Evolutionary conservation across 73 alveolate species (phyloP), one percentile per base, ranked within the genome.

Genomic region (Uronychia binucleata): DNA sequence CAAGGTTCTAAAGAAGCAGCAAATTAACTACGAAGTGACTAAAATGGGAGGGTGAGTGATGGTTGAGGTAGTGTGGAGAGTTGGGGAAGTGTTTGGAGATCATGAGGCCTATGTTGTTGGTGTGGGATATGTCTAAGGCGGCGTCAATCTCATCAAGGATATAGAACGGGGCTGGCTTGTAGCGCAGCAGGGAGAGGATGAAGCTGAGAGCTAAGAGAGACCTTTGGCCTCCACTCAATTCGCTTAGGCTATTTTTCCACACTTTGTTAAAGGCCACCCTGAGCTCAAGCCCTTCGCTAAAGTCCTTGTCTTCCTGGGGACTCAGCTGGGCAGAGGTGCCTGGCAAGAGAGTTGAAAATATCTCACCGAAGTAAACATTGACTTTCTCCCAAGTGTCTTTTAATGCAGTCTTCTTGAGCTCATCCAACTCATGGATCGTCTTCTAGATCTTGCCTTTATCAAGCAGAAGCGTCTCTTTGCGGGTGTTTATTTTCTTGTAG

Each of bases 111-210:
- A 96, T 91, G 86, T 95, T 94, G 57, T 98, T 97, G n/a, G 99
- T 98, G 89, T 98, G 99, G 75, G 98, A 93, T 81, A 97, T 85
- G 93, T 98, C 99, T 76, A 98, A 89, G 34, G 99, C 99, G 0
- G 99, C 98, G 85, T 98, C 99, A 78, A 98, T 97, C 93, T 98
- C 99, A 95, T 98, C 99, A 77, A 98, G 95, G 87, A 98, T 98
- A 88, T 98, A 98, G 83, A 98, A 87, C 31, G 99, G 99, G 46
- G 99, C 99, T 46, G 99, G 99, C 58, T 96, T 97, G 83, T 91
- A 92, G 84, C 93, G 94, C 77, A 97, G 90, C 80, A 97, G 92
- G 29, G 99, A 98, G 28, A 98, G 91, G 60, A 97, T 91, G 78
- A 97, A 92, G 83, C 98, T 86, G n/a, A 97, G 89, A 25, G 99